Evolutionary conservation across 345 rosid genomes (phyloP).

Genomic region (Xanthoceras sorbifolium): DNA sequence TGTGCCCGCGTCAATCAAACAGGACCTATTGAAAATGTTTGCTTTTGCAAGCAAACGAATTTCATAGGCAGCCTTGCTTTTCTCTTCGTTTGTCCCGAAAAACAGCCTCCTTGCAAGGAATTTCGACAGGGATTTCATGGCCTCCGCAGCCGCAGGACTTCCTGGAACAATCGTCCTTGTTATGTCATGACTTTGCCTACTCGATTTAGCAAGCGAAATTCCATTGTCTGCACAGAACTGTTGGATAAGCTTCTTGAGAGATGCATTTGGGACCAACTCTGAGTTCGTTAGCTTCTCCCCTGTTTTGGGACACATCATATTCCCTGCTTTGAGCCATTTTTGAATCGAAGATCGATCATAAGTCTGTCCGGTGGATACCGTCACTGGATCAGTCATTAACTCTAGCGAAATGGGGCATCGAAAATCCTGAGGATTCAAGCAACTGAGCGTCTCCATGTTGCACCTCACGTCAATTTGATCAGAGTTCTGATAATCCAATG

Average conservation of each 20-base stretch:
- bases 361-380: slow-evolving; percentile 79
- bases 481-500: slow-evolving; percentile 26
- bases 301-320: slow-evolving; percentile 74
- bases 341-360: slow-evolving; percentile 82
- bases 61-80: slow-evolving; percentile 65
- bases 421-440: slow-evolving; percentile 73
- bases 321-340: slow-evolving; percentile 81
- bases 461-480: slow-evolving; percentile 31
- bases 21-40: slow-evolving; percentile 56
- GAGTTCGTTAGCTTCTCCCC: slow-evolving; percentile 57
- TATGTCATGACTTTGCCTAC: slow-evolving; percentile 40
- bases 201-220: slow-evolving; percentile 37
- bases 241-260: slow-evolving; percentile 58
- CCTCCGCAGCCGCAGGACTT: slow-evolving; percentile 54
- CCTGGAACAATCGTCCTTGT: slow-evolving; percentile 49
- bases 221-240: slow-evolving; percentile 55
- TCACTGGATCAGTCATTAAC: slow-evolving; percentile 84
- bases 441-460: slow-evolving; percentile 44
- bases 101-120: slow-evolving; percentile 55
- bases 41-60: slow-evolving; percentile 66
- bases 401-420: slow-evolving; percentile 89
- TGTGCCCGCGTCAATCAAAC: slow-evolving; percentile 64
- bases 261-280: slow-evolving; percentile 59
- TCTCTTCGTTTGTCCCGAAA: slow-evolving; percentile 53
- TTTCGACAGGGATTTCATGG: slow-evolving; percentile 47